These are phyloP conservation scores for Ceratocystis albifundus DNA, from an alignment of 2,329 filamentous ascomycete species.

Conservation along the genomic window DNA sequence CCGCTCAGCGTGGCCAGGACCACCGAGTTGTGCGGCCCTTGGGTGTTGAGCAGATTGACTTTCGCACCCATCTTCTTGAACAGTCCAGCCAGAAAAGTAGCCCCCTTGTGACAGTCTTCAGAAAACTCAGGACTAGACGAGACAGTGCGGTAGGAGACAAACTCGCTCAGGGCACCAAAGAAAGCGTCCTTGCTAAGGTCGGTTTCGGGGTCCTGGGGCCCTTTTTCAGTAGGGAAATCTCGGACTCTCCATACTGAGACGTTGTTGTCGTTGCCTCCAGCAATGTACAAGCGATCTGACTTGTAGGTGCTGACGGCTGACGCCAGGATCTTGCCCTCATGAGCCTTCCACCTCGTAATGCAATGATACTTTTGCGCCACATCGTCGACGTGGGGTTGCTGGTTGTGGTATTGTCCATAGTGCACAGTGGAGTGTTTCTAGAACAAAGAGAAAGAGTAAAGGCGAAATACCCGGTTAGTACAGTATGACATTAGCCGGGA, in stretches of 20 bases:
- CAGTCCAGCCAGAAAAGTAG: slow-evolving; percentile 76
- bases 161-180: slow-evolving; percentile 65
- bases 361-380: slow-evolving; percentile 75
- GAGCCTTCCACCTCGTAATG: slow-evolving; percentile 66
- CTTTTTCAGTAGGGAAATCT: slow-evolving; percentile 31
- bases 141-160: slow-evolving; percentile 84
- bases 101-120: slow-evolving; percentile 84
- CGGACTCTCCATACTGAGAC: slow-evolving; percentile 78
- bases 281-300: slow-evolving; percentile 74
- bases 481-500: neutral
- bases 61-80: slow-evolving; percentile 87
- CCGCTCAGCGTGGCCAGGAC: slow-evolving; percentile 81
- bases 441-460: neutral
- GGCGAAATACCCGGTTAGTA: neutral
- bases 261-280: slow-evolving; percentile 82
- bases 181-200: slow-evolving; percentile 37
- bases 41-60: slow-evolving; percentile 79
- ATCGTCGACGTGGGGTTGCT: slow-evolving; percentile 32
- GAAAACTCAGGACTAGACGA: slow-evolving; percentile 77
- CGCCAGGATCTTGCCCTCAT: slow-evolving; percentile 75
- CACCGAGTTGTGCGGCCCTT: slow-evolving; percentile 75
- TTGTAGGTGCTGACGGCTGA: slow-evolving; percentile 63
- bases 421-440: slow-evolving; percentile 57
- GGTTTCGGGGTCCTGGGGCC: slow-evolving; percentile 30
- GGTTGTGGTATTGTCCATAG: slow-evolving; percentile 44